phyloP scores from a whole-genome alignment of 768 basidiomycete species.

The Sarcomyxa edulis region DNA sequence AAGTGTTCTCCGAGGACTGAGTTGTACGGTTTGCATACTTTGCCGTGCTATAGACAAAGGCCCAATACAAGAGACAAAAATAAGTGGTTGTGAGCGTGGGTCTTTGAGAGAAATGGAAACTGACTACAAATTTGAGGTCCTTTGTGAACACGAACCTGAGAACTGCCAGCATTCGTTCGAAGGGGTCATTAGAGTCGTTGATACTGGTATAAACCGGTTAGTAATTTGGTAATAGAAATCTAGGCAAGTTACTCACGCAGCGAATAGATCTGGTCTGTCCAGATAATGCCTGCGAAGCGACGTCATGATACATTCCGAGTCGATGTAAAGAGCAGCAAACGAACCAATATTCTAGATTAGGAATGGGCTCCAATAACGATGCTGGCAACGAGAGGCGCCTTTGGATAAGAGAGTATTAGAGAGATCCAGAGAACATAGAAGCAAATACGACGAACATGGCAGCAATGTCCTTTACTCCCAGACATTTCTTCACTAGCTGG shows the following conservation, averaged over 20 bases:
- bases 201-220: conserved; percentile 45
- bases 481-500: conserved; percentile 82
- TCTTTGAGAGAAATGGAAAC: conserved; percentile 21
- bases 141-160: conserved; percentile 87
- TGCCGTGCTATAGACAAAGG: conserved; percentile 59
- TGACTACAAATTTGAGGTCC: conserved; percentile 87
- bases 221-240: conserved; percentile 3
- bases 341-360: conserved; percentile 97
- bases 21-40: conserved; percentile 92
- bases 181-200: conserved; percentile 88
- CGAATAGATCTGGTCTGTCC: conserved; percentile 87
- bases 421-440: conserved; percentile 2
- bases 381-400: conserved; percentile 93
- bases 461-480: conserved; percentile 94
- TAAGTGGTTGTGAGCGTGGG: neutral
- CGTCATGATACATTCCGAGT: too few relatives aligned
- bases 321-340: too few relatives aligned
- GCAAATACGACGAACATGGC: conserved; percentile 62
- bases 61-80: neutral
- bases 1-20: conserved; percentile 88
- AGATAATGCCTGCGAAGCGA: too few relatives aligned
- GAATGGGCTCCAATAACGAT: conserved; percentile 87
- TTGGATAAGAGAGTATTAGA: conserved; percentile 5
- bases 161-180: conserved; percentile 92
- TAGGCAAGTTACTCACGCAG: conserved; percentile 48